Conservation (phyloP, 1,284 basidiomycete species). For the Ustilago hordei region DNA sequence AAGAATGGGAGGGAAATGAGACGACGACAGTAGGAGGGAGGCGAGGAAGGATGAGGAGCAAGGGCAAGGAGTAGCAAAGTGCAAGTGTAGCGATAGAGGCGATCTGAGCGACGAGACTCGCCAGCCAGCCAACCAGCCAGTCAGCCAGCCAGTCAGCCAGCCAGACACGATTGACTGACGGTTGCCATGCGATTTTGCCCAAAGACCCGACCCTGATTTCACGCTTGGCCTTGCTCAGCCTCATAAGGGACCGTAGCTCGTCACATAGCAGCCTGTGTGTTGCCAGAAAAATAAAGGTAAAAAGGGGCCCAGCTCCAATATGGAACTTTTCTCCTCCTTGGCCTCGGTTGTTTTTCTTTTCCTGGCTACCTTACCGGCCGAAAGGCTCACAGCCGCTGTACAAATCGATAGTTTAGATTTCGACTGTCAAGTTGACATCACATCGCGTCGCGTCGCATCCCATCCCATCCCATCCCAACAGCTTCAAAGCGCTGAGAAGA, state of each 20-base stretch:
- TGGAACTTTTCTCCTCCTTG: background rate
- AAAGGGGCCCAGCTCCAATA: background rate
- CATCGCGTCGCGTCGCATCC: background rate
- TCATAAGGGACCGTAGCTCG: too few relatives aligned
- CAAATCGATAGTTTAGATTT: background rate
- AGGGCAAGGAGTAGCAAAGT: background rate
- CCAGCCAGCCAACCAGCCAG: background rate
- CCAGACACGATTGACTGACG: background rate
- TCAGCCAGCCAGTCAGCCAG: too few relatives aligned
- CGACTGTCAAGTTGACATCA: background rate
- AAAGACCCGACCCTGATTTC: conserved; percentile 13
- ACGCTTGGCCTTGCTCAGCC: too few relatives aligned
- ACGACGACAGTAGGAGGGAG: background rate
- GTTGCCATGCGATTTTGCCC: conserved; percentile 6
- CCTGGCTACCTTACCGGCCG: background rate
- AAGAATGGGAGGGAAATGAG: background rate
- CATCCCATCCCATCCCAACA: background rate
- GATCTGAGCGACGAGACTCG: background rate
- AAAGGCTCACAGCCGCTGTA: background rate
- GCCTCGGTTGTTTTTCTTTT: background rate
- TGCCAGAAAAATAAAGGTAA: background rate
- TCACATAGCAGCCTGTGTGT: background rate
- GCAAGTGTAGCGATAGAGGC: background rate
- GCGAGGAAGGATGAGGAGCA: background rate
- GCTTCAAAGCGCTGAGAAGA: background rate